phyloP scores from a whole-genome alignment of 495 filamentous ascomycete species.

The Bryoglossum gracile region DNA sequence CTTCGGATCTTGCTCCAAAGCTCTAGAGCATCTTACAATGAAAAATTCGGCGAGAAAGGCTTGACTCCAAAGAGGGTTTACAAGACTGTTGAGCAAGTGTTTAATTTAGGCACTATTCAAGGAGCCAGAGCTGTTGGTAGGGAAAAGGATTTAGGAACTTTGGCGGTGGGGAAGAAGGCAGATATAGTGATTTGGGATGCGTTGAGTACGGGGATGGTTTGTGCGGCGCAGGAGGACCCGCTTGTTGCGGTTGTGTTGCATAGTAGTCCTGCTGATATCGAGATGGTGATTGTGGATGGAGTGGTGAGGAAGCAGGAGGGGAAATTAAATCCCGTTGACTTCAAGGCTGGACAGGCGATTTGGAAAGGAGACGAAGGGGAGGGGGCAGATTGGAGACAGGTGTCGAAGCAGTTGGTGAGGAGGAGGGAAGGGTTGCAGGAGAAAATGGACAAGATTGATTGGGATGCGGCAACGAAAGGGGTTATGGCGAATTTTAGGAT shows the following conservation, averaged over 20 bases:
- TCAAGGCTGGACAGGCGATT: background rate
- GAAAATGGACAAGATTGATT: too few species aligned
- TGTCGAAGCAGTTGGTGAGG: conserved; percentile 15
- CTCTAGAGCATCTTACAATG: conserved; percentile 29
- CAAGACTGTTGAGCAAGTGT: conserved; percentile 37
- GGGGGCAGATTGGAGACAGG: conserved; percentile 33
- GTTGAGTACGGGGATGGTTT: conserved; percentile 36
- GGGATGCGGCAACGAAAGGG: too few species aligned
- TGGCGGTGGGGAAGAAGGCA: conserved; percentile 39
- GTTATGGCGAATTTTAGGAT: too few species aligned
- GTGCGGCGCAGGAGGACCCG: conserved; percentile 35
- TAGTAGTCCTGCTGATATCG: conserved; percentile 36
- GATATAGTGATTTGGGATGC: conserved; percentile 42
- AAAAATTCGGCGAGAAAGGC: conserved; percentile 24
- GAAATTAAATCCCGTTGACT: conserved; percentile 8
- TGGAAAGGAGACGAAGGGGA: conserved; percentile 5
- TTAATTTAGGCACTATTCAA: conserved; percentile 42
- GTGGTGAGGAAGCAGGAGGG: conserved; percentile 33
- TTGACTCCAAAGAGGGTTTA: conserved; percentile 28
- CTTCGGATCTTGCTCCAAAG: conserved; percentile 38
- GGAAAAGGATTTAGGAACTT: conserved; percentile 36
- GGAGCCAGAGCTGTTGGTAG: conserved; percentile 40
- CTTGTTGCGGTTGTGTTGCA: conserved; percentile 42
- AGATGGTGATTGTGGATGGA: conserved; percentile 44
- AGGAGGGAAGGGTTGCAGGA: conserved; percentile 1